Evolutionary conservation across 1,284 basidiomycete genomes (phyloP).

Genomic region (Cutaneotrichosporon arboriforme): DNA sequence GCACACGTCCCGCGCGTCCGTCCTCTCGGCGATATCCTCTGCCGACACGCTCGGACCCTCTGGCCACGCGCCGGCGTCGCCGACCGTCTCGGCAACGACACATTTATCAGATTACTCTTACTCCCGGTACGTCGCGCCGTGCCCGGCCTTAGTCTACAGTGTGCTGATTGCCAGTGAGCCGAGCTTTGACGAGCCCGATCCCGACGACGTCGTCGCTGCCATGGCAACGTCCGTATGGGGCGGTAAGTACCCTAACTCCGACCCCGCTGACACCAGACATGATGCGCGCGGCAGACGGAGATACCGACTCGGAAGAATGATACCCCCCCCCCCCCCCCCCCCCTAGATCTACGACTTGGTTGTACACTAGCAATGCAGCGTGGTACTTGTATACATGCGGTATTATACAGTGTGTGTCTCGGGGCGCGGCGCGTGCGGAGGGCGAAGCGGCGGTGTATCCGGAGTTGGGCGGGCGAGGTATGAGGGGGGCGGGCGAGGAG

Average conservation of each 20-base stretch:
- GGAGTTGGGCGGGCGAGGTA: no score
- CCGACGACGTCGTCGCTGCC: constrained; percentile 27
- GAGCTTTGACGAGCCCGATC: constrained; percentile 3
- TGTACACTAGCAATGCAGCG: neutral
- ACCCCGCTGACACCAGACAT: constrained; percentile 27
- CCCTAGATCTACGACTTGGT: no score
- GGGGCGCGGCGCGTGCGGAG: no score
- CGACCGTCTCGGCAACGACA: no score
- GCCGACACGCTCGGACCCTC: no score
- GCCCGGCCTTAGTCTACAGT: neutral
- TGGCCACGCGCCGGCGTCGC: no score
- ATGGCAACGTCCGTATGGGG: constrained; percentile 43
- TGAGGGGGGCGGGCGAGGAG: no score
- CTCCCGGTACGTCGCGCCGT: neutral
- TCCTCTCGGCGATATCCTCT: no score
- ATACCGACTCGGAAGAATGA: constrained; percentile 3
- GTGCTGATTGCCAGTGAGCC: constrained; percentile 5
- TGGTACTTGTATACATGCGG: neutral
- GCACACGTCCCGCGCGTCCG: no score
- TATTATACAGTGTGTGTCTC: neutral
- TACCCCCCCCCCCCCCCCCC: no score
- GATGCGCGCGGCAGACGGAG: constrained; percentile 44
- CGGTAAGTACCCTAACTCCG: constrained; percentile 25
- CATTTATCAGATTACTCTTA: neutral
- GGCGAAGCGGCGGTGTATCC: no score